phyloP scores from a whole-genome alignment of 129 eudicot genomes.

The Chrysanthemum lavandulifolium region DNA sequence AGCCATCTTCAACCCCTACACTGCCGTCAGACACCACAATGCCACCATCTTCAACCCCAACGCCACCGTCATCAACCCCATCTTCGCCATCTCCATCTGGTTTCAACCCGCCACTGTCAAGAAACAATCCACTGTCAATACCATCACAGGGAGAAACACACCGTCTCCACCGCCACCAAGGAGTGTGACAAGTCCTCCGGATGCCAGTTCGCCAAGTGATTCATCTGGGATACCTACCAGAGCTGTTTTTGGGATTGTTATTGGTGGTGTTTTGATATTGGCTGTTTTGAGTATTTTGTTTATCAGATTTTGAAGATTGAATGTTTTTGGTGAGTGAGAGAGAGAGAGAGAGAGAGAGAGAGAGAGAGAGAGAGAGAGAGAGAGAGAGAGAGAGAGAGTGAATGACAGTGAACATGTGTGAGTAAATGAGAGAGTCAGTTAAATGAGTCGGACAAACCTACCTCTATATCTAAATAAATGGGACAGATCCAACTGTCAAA shows the following conservation, averaged over 20 bases:
- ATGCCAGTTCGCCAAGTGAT: background rate
- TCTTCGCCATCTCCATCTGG: conserved; percentile 25
- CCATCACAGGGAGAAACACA: conserved; percentile 28
- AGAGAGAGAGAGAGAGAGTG: too few relatives aligned
- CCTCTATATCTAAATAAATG: too few relatives aligned
- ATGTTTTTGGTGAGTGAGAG: too few relatives aligned
- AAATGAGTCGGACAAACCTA: too few relatives aligned
- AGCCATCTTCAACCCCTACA: background rate
- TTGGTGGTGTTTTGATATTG: conserved; percentile 33
- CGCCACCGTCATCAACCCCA: conserved; percentile 20
- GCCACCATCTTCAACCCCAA: background rate
- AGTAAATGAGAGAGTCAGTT: too few relatives aligned
- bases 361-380: too few relatives aligned
- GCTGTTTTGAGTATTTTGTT: conserved; percentile 24
- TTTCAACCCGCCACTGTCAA: conserved; percentile 20
- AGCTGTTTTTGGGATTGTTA: conserved; percentile 31
- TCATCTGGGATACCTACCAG: conserved; percentile 31
- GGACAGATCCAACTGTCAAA: too few relatives aligned
- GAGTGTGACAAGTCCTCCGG: conserved; percentile 21
- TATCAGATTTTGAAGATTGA: too few relatives aligned
- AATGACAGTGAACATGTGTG: too few relatives aligned
- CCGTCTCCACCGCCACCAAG: conserved; percentile 35
- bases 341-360: too few relatives aligned
- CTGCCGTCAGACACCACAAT: too few relatives aligned
- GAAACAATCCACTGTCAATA: conserved; percentile 26